phyloP scores from a whole-genome alignment of 208 protist genomes.

The Crithidia brevicula region DNA sequence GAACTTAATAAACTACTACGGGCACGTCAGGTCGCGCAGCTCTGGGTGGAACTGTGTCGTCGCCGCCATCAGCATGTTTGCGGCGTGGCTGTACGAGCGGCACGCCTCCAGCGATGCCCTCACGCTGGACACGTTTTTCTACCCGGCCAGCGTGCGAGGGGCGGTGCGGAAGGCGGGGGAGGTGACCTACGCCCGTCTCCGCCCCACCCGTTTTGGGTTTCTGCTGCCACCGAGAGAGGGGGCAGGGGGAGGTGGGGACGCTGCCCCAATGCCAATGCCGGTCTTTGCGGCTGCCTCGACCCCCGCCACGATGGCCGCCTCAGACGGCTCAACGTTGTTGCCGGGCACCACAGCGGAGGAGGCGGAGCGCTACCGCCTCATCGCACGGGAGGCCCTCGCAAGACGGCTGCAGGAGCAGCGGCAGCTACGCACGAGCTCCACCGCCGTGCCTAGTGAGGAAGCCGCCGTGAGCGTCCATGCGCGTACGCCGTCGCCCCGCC shows the following conservation, averaged over 20 bases:
- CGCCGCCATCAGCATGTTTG: slow-evolving; percentile 18
- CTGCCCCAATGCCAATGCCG: slow-evolving; percentile 15
- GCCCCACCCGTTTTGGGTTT: neutral
- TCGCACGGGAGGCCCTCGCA: slow-evolving; percentile 68
- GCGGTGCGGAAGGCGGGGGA: slow-evolving; percentile 14
- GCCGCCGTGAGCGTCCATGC: too few species aligned
- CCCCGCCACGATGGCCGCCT: neutral
- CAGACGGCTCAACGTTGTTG: slow-evolving; percentile 26
- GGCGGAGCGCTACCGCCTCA: slow-evolving; percentile 71
- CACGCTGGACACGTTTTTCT: slow-evolving; percentile 34
- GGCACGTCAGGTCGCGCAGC: neutral
- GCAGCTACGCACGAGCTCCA: too few species aligned
- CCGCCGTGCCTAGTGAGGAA: too few species aligned
- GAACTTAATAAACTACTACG: neutral
- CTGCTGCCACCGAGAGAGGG: slow-evolving; percentile 10
- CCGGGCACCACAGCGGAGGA: slow-evolving; percentile 78
- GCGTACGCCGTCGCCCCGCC: too few species aligned
- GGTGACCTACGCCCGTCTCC: neutral
- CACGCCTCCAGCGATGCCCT: slow-evolving; percentile 13
- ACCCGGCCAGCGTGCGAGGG: slow-evolving; percentile 17
- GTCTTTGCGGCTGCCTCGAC: slow-evolving; percentile 9
- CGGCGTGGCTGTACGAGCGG: slow-evolving; percentile 36
- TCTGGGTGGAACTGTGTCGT: slow-evolving; percentile 5
- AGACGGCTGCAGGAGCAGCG: slow-evolving; percentile 52
- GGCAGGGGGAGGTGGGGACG: slow-evolving; percentile 3